Percentiles rank a stretch among this genome's conserved stretches.
Evolutionary conservation across 148 eudicot genomes (phyloP).

Genomic region (Gaultheria prostrata): DNA sequence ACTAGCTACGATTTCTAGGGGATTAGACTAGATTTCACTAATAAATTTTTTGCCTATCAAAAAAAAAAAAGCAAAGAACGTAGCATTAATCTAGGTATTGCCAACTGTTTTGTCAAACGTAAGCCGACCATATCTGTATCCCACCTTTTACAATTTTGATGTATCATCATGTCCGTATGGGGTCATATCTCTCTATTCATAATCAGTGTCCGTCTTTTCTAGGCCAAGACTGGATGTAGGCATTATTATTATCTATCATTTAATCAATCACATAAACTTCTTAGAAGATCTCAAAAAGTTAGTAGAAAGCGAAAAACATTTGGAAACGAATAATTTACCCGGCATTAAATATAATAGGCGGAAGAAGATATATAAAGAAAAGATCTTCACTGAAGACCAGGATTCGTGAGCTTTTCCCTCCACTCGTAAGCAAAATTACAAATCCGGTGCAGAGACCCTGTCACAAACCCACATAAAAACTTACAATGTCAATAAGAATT

Average conservation of each 20-base stretch:
- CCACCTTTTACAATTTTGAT: background rate
- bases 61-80: too few species aligned
- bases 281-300: background rate
- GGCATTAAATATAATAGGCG: conserved; percentile 76
- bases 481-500: background rate
- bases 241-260: background rate
- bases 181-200: background rate
- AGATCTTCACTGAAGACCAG: conserved; percentile 38
- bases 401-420: conserved; percentile 59
- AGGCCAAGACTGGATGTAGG: background rate
- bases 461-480: conserved; percentile 15
- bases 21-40: too few species aligned
- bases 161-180: too few species aligned
- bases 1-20: too few species aligned
- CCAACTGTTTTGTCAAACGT: too few species aligned
- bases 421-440: conserved; percentile 50
- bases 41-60: too few species aligned
- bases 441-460: conserved; percentile 65
- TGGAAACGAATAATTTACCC: conserved; percentile 38
- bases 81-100: too few species aligned
- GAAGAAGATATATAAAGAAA: conserved; percentile 68
- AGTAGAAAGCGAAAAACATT: background rate
- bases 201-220: background rate
- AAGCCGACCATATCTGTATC: background rate
- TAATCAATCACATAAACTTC: background rate